Percentiles rank a stretch among this genome's conserved stretches.
These are phyloP conservation scores for Gossypium rotundifolium DNA, from an alignment of 345 rosid genomes.

Conservation along the genomic window DNA sequence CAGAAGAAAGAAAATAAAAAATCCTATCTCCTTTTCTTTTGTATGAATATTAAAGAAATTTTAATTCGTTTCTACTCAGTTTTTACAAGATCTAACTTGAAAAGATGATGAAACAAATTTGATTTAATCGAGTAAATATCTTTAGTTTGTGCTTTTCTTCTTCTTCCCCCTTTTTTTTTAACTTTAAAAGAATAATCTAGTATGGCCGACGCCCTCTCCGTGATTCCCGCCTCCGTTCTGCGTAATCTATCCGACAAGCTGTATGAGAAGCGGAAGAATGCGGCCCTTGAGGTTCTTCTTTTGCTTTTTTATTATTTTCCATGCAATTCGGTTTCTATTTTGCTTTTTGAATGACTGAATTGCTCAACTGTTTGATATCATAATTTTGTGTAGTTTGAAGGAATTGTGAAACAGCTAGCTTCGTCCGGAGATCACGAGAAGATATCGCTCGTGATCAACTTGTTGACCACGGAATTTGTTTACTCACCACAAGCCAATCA, in stretches of 20 bases:
- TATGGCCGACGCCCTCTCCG: constrained; percentile 72
- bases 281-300: constrained; percentile 77
- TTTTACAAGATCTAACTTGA: constrained; percentile 12
- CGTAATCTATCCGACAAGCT: constrained; percentile 97
- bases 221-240: constrained; percentile 58
- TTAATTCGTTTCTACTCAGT: not conserved
- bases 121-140: too few relatives aligned
- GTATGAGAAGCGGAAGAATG: constrained; percentile 97
- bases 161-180: not conserved
- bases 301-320: not conserved
- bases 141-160: too few relatives aligned
- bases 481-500: constrained; percentile 84
- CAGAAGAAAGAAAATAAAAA: constrained; percentile 2
- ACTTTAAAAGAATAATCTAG: constrained; percentile 4
- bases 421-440: constrained; percentile 84
- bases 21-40: not conserved
- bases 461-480: constrained; percentile 68
- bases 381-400: constrained; percentile 59
- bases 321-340: constrained; percentile 19
- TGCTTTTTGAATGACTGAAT: not conserved
- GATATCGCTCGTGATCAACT: constrained; percentile 70
- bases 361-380: not conserved
- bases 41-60: not conserved
- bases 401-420: constrained; percentile 74
- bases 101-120: too few relatives aligned